Conservation (phyloP, 192 early-diverging fungal genomes). For the Chytriomyces sp. region DNA sequence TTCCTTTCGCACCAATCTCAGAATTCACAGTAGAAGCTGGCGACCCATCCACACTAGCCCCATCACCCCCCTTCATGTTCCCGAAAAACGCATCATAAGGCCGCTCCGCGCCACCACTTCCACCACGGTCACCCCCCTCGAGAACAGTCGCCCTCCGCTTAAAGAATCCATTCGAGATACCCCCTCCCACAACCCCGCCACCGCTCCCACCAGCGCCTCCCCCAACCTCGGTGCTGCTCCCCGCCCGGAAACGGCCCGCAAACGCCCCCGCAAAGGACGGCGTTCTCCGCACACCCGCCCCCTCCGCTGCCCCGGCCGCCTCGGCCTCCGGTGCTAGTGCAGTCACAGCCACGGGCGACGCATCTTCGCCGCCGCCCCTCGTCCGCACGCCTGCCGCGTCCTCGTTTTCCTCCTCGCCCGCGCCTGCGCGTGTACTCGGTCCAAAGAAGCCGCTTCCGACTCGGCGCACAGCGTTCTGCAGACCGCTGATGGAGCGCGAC, state of each 20-base stretch:
- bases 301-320: too few species aligned
- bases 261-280: too few species aligned
- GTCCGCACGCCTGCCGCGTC: not conserved
- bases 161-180: not conserved
- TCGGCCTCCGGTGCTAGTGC: too few species aligned
- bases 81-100: not conserved
- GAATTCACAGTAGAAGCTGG: not conserved
- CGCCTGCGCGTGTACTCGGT: not conserved
- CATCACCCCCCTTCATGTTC: not conserved
- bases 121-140: not conserved
- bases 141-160: not conserved
- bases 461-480: not conserved
- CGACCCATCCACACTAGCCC: not conserved
- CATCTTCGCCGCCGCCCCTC: not conserved
- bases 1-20: not conserved
- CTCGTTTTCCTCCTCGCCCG: not conserved
- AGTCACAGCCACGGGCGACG: too few species aligned
- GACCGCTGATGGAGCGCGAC: conserved; percentile 8
- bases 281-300: too few species aligned
- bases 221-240: too few species aligned
- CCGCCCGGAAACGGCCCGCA: too few species aligned
- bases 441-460: not conserved
- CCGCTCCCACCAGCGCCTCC: not conserved
- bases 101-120: not conserved
- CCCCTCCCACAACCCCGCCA: not conserved